Evolutionary conservation across 2,329 filamentous ascomycete genomes (phyloP).

Genomic region (Aspergillus tamarii): DNA sequence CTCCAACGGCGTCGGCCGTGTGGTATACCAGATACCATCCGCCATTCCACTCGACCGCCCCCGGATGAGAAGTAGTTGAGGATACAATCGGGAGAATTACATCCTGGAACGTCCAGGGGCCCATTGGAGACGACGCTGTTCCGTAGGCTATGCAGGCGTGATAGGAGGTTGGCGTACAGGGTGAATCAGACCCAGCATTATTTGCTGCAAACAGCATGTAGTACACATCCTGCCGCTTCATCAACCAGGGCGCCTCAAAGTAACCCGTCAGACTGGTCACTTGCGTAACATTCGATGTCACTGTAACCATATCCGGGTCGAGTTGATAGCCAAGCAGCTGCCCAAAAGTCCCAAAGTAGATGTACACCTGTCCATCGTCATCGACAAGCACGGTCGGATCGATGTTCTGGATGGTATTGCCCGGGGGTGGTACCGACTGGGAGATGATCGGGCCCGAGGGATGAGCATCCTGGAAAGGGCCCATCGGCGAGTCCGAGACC

Average conservation of each 20-base stretch:
- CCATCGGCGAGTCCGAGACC: neutral
- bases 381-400: conserved; percentile 8
- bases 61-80: conserved; percentile 5
- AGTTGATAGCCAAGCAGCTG: conserved; percentile 4
- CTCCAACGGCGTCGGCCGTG: conserved; percentile 5
- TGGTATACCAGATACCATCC: conserved; percentile 9
- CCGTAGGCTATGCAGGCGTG: conserved; percentile 8
- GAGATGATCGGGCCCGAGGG: conserved; percentile 9
- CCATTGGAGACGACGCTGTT: conserved; percentile 6
- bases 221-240: conserved; percentile 5
- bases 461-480: conserved; percentile 7
- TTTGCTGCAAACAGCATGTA: conserved; percentile 11
- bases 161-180: conserved; percentile 9
- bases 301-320: conserved; percentile 6
- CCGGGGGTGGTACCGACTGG: conserved; percentile 3
- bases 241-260: conserved; percentile 10
- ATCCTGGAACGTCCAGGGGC: conserved; percentile 8
- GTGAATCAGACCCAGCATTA: neutral
- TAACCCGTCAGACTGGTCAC: conserved; percentile 6
- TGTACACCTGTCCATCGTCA: conserved; percentile 7
- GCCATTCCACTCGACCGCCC: neutral
- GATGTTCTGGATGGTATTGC: conserved; percentile 8
- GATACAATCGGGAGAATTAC: conserved; percentile 10
- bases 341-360: conserved; percentile 9
- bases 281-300: neutral